Evolutionary conservation across 2,329 filamentous ascomycete species (phyloP).

Genomic region (Thelonectria rubi): DNA sequence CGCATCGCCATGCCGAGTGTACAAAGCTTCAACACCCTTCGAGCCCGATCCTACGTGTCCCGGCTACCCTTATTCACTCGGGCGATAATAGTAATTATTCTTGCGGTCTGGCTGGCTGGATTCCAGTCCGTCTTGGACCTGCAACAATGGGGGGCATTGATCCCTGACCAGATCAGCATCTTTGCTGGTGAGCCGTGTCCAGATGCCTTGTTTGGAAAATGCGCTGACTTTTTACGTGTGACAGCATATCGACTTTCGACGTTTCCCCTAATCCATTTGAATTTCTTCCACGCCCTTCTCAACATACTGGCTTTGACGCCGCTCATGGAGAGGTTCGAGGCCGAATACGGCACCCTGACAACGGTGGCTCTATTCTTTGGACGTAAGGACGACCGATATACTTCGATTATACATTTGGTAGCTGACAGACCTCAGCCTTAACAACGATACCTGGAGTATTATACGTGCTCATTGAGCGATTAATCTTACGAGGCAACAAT

Average conservation of each 20-base stretch:
- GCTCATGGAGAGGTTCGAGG: conserved; percentile 92
- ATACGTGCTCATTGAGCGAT: conserved; percentile 82
- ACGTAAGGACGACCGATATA: conserved; percentile 67
- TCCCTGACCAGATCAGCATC: conserved; percentile 78
- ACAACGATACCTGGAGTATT: conserved; percentile 83
- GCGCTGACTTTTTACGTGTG: not conserved
- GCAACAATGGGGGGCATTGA: conserved; percentile 79
- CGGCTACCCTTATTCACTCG: conserved; percentile 91
- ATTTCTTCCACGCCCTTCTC: conserved; percentile 80
- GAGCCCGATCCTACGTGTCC: conserved; percentile 82
- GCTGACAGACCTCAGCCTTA: conserved; percentile 63
- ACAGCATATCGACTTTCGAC: conserved; percentile 93
- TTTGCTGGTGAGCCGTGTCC: conserved; percentile 64
- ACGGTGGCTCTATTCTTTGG: conserved; percentile 90
- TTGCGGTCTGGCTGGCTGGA: conserved; percentile 69
- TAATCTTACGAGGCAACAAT: conserved; percentile 75
- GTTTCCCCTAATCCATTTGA: conserved; percentile 85
- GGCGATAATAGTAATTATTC: conserved; percentile 70
- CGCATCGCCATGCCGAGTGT: conserved; percentile 46
- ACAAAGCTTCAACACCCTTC: conserved; percentile 70
- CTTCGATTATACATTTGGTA: not conserved
- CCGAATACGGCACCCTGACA: conserved; percentile 88
- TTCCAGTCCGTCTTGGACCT: conserved; percentile 77
- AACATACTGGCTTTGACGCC: conserved; percentile 85
- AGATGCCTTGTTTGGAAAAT: not conserved